Evolutionary conservation across 2,329 filamentous ascomycete genomes (phyloP), one percentile per base, ranked within the genome.

Genomic region (Colletotrichum sp.): DNA sequence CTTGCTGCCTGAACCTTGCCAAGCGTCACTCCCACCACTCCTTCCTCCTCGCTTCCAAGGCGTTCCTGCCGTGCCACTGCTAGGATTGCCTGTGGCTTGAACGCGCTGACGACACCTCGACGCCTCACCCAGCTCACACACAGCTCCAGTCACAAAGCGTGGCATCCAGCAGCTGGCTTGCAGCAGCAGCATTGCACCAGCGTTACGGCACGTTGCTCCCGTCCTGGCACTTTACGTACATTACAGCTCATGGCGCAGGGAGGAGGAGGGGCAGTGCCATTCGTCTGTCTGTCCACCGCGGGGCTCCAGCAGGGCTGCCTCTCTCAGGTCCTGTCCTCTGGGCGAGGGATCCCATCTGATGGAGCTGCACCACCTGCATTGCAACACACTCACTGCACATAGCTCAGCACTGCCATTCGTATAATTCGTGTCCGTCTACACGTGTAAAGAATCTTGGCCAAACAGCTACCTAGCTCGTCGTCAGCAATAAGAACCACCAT

Each of bases 21-120:
- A 34, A 65, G 60, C 16, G 57, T 30, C n/a, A 30, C 57, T 30
- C 16, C 16, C 8, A 30, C 0, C 21, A 28, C 55, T 48, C 10
- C 36, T 61, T 24, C 39, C 8, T 32, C 14, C 36, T 43, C 52
- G 16, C 55, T 59, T 59, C n/a, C 16, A 48, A 48, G 43, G 43
- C 55, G 55, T 28, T 26, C 7, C 55, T 26, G 32, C 30, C 9
- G 21, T 64, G 61, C 59, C 59, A 32, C 59, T 61, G 61, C 28
- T 9, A 6, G 16, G n/a, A 21, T 8, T 34, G 16, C 3, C n/a
- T 64, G 60, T 64, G 60, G 60, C 60, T 64, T 43, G n/a, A 21
- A 75, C 55, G 39, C 34, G 73, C 69, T 75, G 73, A 73, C 73
- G 73, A 75, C 69, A 74, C 64, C 73, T 64, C 57, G 26, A 43